Conservation (phyloP, 352 stramenopile species). For the Pythium myriotylum region DNA sequence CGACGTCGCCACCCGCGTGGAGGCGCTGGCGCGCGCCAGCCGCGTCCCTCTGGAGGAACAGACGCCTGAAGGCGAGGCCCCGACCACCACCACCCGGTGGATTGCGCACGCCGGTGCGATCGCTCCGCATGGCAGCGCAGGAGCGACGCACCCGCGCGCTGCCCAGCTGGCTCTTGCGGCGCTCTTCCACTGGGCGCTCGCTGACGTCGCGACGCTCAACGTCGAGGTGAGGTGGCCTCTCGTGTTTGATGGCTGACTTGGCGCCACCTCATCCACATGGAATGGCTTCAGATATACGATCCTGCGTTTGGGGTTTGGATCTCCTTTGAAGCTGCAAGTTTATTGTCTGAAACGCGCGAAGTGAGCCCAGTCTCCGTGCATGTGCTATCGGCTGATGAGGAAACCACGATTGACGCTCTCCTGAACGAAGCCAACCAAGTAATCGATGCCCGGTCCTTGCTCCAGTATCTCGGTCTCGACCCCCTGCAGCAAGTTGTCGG, state of each 20-base stretch:
- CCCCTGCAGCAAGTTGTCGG: conserved; percentile 44
- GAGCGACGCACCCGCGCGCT: conserved; percentile 6
- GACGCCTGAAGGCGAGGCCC: no score
- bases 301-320: conserved; percentile 7
- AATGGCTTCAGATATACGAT: conserved; percentile 15
- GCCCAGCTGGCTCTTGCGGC: conserved; percentile 22
- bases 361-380: not conserved
- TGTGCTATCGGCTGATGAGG: conserved; percentile 24
- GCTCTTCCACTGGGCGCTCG: conserved; percentile 22
- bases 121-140: not conserved
- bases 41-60: conserved; percentile 5
- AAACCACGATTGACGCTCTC: conserved; percentile 23
- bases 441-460: conserved; percentile 51
- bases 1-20: conserved; percentile 8
- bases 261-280: not conserved
- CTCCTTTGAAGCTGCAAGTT: conserved; percentile 13
- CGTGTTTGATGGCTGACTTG: not conserved
- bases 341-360: not conserved
- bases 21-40: not conserved
- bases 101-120: conserved; percentile 5
- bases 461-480: conserved; percentile 53
- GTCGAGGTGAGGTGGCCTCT: conserved; percentile 17
- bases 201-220: conserved; percentile 10
- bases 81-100: conserved; percentile 5
- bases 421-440: conserved; percentile 43